phyloP scores from a whole-genome alignment of 768 basidiomycete genomes.

The Xerocomus spinulosus region DNA sequence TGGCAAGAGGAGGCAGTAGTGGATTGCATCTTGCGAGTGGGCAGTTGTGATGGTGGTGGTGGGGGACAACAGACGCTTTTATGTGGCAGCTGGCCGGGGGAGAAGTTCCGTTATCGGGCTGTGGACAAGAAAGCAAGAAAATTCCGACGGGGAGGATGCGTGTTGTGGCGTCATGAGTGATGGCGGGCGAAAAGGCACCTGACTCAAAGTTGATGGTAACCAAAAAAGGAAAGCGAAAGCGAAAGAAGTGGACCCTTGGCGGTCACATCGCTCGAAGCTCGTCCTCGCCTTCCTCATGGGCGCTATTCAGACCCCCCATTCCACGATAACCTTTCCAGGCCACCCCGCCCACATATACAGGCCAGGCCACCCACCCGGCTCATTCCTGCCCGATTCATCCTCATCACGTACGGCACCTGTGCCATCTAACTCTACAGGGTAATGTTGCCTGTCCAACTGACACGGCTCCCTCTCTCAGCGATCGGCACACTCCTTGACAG shows the following conservation, averaged over 20 bases:
- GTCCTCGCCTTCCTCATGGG: conserved; percentile 7
- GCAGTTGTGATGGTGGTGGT: not conserved
- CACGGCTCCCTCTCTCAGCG: conserved; percentile 26
- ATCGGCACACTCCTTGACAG: conserved; percentile 30
- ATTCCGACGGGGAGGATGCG: conserved; percentile 33
- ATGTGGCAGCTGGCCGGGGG: conserved; percentile 24
- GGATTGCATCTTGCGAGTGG: conserved; percentile 18
- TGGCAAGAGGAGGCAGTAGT: conserved; percentile 10
- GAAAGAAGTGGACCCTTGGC: conserved; percentile 22
- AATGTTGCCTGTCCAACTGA: conserved; percentile 32
- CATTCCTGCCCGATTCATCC: conserved; percentile 14
- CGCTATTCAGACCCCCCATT: conserved; percentile 17
- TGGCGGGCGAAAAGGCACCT: conserved; percentile 32
- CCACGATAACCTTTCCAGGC: conserved; percentile 35
- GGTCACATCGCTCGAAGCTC: conserved; percentile 30
- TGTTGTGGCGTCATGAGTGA: conserved; percentile 36
- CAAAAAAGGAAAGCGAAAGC: conserved; percentile 15
- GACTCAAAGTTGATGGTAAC: conserved; percentile 22
- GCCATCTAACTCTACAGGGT: conserved; percentile 28
- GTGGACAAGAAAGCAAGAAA: conserved; percentile 31
- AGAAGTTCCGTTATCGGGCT: conserved; percentile 36
- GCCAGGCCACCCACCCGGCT: conserved; percentile 8
- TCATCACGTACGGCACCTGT: conserved; percentile 30
- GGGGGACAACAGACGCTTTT: conserved; percentile 19
- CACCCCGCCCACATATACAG: conserved; percentile 25